Evolutionary conservation across 129 eudicot genomes (phyloP).

Genomic region (Ambrosia trifida): DNA sequence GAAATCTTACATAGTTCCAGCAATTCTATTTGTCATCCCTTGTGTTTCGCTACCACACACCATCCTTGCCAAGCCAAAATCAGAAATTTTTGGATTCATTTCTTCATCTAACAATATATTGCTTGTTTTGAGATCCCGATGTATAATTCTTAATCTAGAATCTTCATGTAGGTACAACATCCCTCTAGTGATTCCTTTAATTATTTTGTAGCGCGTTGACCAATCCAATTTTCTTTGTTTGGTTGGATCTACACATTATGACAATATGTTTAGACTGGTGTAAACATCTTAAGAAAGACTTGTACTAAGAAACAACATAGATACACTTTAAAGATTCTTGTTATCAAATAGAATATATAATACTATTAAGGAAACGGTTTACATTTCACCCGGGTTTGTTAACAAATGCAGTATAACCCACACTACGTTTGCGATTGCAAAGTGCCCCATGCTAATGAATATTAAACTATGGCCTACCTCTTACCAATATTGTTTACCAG

Average conservation of each 20-base stretch:
- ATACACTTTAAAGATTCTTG: background rate
- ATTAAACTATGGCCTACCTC: too few relatives aligned
- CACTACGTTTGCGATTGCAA: too few relatives aligned
- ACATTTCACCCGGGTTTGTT: too few relatives aligned
- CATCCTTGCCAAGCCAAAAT: conserved; percentile 30
- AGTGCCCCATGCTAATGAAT: too few relatives aligned
- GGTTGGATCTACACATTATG: conserved; percentile 18
- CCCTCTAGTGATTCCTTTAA: conserved; percentile 39
- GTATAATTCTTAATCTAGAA: conserved; percentile 31
- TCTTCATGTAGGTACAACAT: conserved; percentile 38
- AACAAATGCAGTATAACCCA: too few relatives aligned
- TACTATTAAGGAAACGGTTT: too few relatives aligned
- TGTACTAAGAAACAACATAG: background rate
- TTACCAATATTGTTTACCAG: too few relatives aligned
- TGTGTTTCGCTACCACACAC: conserved; percentile 23
- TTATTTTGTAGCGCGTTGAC: conserved; percentile 34
- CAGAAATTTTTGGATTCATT: conserved; percentile 28
- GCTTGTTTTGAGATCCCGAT: conserved; percentile 32
- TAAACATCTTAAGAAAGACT: background rate
- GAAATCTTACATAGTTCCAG: conserved; percentile 29
- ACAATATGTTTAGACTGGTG: background rate
- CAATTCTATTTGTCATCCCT: conserved; percentile 19
- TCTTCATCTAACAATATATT: conserved; percentile 29
- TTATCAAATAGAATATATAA: too few relatives aligned
- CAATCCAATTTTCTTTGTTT: conserved; percentile 27